Evolutionary conservation across 1,284 basidiomycete species (phyloP).

Genomic region (Trichosporon faecale): DNA sequence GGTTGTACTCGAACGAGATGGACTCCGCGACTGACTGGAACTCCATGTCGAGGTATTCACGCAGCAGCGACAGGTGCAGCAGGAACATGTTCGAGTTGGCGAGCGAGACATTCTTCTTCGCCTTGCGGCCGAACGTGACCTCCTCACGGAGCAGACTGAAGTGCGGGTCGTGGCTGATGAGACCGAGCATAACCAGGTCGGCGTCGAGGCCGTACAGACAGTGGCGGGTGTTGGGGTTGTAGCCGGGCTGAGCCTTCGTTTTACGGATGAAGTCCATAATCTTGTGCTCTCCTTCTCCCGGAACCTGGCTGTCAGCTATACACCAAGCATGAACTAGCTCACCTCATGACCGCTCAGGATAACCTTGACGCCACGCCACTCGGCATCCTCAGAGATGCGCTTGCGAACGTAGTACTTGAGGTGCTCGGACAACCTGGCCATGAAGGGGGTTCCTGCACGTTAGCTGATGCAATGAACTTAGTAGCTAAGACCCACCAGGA

Average conservation of each 20-base stretch:
- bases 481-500: slow-evolving; percentile 64
- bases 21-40: slow-evolving; percentile 62
- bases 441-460: slow-evolving; percentile 80
- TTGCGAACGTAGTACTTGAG: slow-evolving; percentile 95
- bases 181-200: slow-evolving; percentile 95
- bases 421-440: slow-evolving; percentile 85
- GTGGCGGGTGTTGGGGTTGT: slow-evolving; percentile 66
- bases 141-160: slow-evolving; percentile 97
- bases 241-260: slow-evolving; percentile 88
- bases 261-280: slow-evolving; percentile 99
- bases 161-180: slow-evolving; percentile 97
- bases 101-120: slow-evolving; percentile 68
- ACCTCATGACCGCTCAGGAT: slow-evolving; percentile 96
- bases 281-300: slow-evolving; percentile 99
- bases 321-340: slow-evolving; percentile 13
- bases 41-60: slow-evolving; percentile 95
- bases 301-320: slow-evolving; percentile 55
- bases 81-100: slow-evolving; percentile 92
- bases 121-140: slow-evolving; percentile 88
- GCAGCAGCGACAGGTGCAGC: slow-evolving; percentile 87
- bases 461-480: slow-evolving; percentile 2
- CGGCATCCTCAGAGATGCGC: slow-evolving; percentile 91
- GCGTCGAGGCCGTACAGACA: slow-evolving; percentile 98
- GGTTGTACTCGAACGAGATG: slow-evolving; percentile 68
- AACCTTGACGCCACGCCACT: slow-evolving; percentile 88